Evolutionary conservation across 2,329 filamentous ascomycete species (phyloP).

Genomic region (Pseudogymnoascus sp.): DNA sequence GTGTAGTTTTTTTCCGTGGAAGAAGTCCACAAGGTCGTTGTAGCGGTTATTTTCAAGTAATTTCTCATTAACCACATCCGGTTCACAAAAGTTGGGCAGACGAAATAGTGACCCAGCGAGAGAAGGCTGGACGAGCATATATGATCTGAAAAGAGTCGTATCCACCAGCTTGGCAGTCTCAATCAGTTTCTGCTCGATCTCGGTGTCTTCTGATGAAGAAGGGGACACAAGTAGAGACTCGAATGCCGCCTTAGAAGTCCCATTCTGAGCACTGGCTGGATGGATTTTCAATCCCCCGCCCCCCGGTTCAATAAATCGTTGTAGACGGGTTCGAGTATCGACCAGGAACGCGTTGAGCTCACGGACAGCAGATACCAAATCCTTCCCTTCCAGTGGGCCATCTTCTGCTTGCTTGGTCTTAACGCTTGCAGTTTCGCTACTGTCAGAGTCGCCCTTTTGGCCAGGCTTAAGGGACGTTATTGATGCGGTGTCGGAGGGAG

Average conservation of each 20-base stretch:
- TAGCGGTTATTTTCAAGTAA: slow-evolving; percentile 83
- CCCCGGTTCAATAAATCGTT: slow-evolving; percentile 55
- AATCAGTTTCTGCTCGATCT: slow-evolving; percentile 66
- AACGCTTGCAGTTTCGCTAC: slow-evolving; percentile 51
- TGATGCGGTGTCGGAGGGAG: slow-evolving; percentile 45
- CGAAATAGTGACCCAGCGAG: slow-evolving; percentile 87
- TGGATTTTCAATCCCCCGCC: slow-evolving; percentile 54
- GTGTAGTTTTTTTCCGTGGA: slow-evolving; percentile 92
- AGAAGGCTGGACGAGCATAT: slow-evolving; percentile 85
- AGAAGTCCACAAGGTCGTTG: slow-evolving; percentile 93
- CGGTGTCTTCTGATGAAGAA: slow-evolving; percentile 35
- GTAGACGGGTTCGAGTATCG: slow-evolving; percentile 66
- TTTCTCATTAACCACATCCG: slow-evolving; percentile 88
- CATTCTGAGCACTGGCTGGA: slow-evolving; percentile 36
- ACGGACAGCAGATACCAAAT: slow-evolving; percentile 72
- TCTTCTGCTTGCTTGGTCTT: slow-evolving; percentile 44
- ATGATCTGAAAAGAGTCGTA: slow-evolving; percentile 87
- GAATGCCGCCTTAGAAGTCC: slow-evolving; percentile 44
- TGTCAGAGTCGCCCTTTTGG: slow-evolving; percentile 39
- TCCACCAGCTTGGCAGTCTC: slow-evolving; percentile 80
- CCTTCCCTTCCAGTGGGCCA: slow-evolving; percentile 65
- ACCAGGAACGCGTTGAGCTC: slow-evolving; percentile 85
- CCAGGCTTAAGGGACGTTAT: slow-evolving; percentile 48
- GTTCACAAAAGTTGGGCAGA: slow-evolving; percentile 94
- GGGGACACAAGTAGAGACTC: slow-evolving; percentile 49